Evolutionary conservation across 768 basidiomycete species (phyloP).

Genomic region (Pulveroboletus frians): DNA sequence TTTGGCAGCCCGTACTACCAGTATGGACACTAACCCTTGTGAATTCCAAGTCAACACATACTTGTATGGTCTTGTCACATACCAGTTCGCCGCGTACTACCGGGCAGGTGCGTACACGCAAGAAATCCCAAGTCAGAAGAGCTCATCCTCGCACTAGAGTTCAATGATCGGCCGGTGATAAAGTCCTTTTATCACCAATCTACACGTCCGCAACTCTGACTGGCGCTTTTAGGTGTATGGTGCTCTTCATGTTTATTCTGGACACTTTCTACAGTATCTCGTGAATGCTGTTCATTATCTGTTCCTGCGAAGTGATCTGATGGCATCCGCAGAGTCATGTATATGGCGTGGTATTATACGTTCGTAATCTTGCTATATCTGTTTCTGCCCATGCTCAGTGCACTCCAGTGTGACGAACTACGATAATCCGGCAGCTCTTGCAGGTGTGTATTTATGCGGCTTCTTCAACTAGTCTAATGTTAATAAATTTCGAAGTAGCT

Average conservation of each 20-base stretch:
- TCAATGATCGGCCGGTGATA: conserved; percentile 8
- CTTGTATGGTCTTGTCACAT: conserved; percentile 40
- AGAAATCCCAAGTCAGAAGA: not conserved
- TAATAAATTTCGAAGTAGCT: not conserved
- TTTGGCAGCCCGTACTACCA: no score
- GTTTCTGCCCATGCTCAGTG: not conserved
- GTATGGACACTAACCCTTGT: not conserved
- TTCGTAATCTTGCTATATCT: not conserved
- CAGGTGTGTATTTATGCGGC: not conserved
- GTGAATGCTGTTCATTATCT: conserved; percentile 1
- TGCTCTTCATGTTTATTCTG: conserved; percentile 11
- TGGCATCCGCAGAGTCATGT: conserved; percentile 10
- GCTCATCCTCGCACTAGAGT: conserved; percentile 1
- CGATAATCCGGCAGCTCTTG: not conserved
- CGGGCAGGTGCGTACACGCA: conserved; percentile 11
- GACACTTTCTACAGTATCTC: conserved; percentile 17
- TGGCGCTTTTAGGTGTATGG: conserved; percentile 4
- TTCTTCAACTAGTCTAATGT: not conserved
- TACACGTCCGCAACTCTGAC: not conserved
- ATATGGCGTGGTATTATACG: conserved; percentile 18
- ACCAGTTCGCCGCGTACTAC: conserved; percentile 39
- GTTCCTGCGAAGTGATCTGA: not conserved
- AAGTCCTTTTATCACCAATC: not conserved
- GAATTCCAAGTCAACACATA: conserved; percentile 17
- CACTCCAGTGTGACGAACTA: not conserved